A percentile compares a stretch with the other conserved stretches of the same genome.
These are phyloP conservation scores for Aspergillus sp. DNA, from an alignment of 2,329 filamentous ascomycete species.

Conservation along the genomic window DNA sequence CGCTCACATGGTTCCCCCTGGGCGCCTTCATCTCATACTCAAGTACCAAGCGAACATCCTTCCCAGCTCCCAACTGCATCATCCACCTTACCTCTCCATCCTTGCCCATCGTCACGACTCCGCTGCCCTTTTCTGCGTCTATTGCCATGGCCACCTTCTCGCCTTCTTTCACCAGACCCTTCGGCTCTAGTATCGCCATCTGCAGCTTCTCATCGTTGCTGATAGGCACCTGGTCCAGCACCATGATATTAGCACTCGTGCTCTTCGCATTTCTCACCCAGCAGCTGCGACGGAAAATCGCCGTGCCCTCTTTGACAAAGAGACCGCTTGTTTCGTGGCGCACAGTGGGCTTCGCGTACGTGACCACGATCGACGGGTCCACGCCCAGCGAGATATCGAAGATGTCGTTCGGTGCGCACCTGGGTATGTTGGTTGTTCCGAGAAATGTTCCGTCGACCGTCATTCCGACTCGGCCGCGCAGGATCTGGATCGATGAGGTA, in stretches of 20 bases:
- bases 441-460: conserved; percentile 24
- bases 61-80: conserved; percentile 50
- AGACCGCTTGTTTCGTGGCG: conserved; percentile 18
- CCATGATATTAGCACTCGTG: conserved; percentile 16
- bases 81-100: conserved; percentile 53
- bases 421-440: conserved; percentile 18
- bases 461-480: conserved; percentile 18
- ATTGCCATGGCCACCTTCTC: conserved; percentile 12
- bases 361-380: conserved; percentile 24
- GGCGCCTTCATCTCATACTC: conserved; percentile 57
- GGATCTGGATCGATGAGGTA: conserved; percentile 24
- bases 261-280: conserved; percentile 26
- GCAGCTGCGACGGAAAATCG: conserved; percentile 23
- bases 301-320: conserved; percentile 24
- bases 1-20: conserved; percentile 12
- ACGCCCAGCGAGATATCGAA: conserved; percentile 27
- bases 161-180: conserved; percentile 19
- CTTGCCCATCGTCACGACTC: conserved; percentile 47
- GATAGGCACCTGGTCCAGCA: conserved; percentile 27
- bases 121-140: conserved; percentile 46
- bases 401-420: conserved; percentile 18
- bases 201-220: conserved; percentile 25
- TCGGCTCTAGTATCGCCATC: conserved; percentile 21
- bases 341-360: conserved; percentile 23
- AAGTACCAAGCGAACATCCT: conserved; percentile 49